Evolutionary conservation across 371 early-diverging fungal genomes (phyloP), one percentile per base, ranked within the genome.

Genomic region (Parasitella parasitica): DNA sequence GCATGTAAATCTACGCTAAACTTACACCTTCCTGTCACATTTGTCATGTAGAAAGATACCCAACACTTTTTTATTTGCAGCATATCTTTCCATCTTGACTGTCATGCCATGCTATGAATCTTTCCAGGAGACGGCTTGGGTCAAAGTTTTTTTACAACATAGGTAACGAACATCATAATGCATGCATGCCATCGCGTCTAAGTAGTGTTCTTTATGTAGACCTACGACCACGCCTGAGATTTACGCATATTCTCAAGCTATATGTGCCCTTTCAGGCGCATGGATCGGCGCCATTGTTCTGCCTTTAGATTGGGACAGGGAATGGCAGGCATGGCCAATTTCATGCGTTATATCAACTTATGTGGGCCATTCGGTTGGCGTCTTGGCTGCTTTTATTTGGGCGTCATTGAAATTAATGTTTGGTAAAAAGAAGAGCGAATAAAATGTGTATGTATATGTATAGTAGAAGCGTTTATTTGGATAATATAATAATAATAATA

Each of bases 291-390:
- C 81, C 7, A 72, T 80, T 54, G 81, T 80, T 3, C 61, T 80
- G 39, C 81, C 81, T 13, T 61, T 80, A 56, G 81, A 80, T 69
- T 80, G 81, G 81, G 81, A 80, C 41, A 59, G 76, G 54, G 78
- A 77, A 35, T 80, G 81, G 81, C 81, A 80, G 71, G 76, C 61
- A 46, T 80, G 81, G 81, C 81, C 81, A 4, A 77, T 80, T 24
- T 80, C 81, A 13, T 80, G 81, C 57, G 63, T 80, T 7, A 72
- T 80, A 39, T 77, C 78, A 0, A 77, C 77, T 13, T 76, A 72
- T 62, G 70, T 80, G 0, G 81, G 81, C 6, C 77, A 80, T 58
- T 49, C 72, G 1, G 78, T 80, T 2, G 81, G 81, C 30, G 76
- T 79, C 8, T 22, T 76, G 27, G 69, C 79, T 2, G 79, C 74